Base-by-base conservation (phyloP, 805 yeast genomes). In the Debaryomyces prosopidis region DNA sequence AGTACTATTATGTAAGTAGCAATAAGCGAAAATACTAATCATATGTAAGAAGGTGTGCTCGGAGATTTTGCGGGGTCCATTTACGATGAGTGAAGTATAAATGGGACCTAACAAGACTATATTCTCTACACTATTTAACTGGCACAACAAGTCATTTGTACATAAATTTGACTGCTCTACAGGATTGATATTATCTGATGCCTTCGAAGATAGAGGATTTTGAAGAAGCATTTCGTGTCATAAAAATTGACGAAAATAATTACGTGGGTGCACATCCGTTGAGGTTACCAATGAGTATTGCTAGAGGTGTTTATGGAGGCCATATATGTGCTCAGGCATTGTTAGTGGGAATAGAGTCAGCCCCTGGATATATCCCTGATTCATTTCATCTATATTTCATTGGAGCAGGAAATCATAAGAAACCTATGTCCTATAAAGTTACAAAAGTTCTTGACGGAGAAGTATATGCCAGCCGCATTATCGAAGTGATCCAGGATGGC, bases 291-390 rank as follows among this genome's bases (percentile, higher is more conserved):
- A 42, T 69, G 9, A 43, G 51, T 3, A 76, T 80, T 0, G 85
- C 87, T 2, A 66, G 84, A 36, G 89, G 88, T 1, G 79, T 84
- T 0, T 85, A 84, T 65, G 90, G 90, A 2, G 90, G 91, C 8
- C 80, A 83, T 15, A 65, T 81, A 36, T 80, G 82, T 14, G 87
- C 87, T 0, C 90, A 85, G 53, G 69, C 89, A 2, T 62, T 84
- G 3, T 60, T 77, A 47, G 88, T 87, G 5, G 82, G 85, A 2
- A 66, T 83, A 28, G 69, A 74, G 40, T 76, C 81, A 6, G 65
- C 73, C 1, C 67, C 60, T 9, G 47, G 44, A 5, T 60, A 55
- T 27, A 69, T 80, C 5, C 89, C 90, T 1, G 73, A 77, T 28
- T 77, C 88, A 9, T 64, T 82, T 45, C 90, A 85, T 57, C 74